Evolutionary conservation across 352 stramenopile species (phyloP), one percentile per base, ranked within the genome.

Genomic region (Pythium aphanidermatum): DNA sequence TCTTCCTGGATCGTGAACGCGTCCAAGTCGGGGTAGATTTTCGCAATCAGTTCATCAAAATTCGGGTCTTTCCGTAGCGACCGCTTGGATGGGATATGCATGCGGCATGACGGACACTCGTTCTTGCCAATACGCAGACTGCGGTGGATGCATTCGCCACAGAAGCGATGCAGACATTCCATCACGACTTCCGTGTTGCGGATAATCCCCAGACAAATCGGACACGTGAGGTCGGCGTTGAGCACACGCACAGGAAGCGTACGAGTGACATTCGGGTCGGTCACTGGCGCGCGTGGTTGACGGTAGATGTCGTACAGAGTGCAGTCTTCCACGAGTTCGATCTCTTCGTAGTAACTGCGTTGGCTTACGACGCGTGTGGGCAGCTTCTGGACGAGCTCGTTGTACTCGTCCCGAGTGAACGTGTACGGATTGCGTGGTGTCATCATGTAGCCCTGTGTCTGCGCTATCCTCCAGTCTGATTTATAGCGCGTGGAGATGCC

Each of bases 111-210:
- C 0, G 87, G 87, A 38, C 87, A 96, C 58, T 95, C 83, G 31
- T 86, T 86, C 52, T 87, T 93, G 55, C 69, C 83, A 1, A 85
- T 60, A 13, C 83, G 77, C 33, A 96, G 67, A 56, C 82, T 88
- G 23, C 83, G 86, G 41, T 93, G 70, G 51, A 96, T 95, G 63
- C 87, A 96, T 24, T 93, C 73, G 46, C 78, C 64, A 44, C 87
- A 96, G 57, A 96, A 96, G 30, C 87, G 77, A 57, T 96, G 87
- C 36, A 96, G 65, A 58, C 87, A 96, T 54, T 95, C 79, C 69
- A 94, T 95, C 11, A 96, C 86, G 14, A 94, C 85, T 37, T 75
- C 74, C n/a, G 85, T 90, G 39, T 85, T 70, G 44, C 71, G 70
- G 49, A 92, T 79, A 38, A 92, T 89, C 25, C 83, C 74, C 11